A percentile compares a stretch with the other conserved stretches of the same genome.
Conservation (phyloP, 345 rosid genomes). For the Alliaria petiolata region DNA sequence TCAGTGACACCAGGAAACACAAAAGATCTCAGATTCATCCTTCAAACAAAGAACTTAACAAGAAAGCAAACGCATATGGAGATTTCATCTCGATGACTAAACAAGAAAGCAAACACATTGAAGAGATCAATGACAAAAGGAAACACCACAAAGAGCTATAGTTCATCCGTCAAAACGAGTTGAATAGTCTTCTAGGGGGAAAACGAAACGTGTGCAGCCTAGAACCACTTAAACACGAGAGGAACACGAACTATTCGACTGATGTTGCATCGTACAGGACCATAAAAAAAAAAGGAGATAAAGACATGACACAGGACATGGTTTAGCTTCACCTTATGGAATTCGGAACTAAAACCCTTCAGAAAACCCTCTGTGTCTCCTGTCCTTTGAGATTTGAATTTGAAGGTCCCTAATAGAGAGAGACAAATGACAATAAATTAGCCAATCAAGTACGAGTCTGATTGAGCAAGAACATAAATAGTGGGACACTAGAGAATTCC, state of each 20-base stretch:
- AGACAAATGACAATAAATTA: not conserved
- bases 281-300: not conserved
- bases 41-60: not conserved
- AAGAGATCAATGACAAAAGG: too few species aligned
- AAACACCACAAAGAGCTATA: too few species aligned
- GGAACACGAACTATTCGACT: not conserved
- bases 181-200: too few species aligned
- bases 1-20: not conserved
- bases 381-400: conserved; percentile 33
- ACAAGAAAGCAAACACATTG: too few species aligned
- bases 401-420: conserved; percentile 40
- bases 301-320: not conserved
- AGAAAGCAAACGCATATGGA: too few species aligned
- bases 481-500: not conserved
- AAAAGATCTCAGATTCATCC: not conserved
- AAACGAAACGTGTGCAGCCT: too few species aligned
- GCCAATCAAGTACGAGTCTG: not conserved
- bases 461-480: not conserved
- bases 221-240: too few species aligned
- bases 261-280: not conserved
- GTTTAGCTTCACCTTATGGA: conserved; percentile 21
- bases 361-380: conserved; percentile 26
- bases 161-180: too few species aligned
- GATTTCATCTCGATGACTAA: too few species aligned
- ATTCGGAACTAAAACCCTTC: conserved; percentile 18